Base-by-base conservation (phyloP, 2,329 filamentous ascomycete genomes). In the Emericellopsis cladophorae region DNA sequence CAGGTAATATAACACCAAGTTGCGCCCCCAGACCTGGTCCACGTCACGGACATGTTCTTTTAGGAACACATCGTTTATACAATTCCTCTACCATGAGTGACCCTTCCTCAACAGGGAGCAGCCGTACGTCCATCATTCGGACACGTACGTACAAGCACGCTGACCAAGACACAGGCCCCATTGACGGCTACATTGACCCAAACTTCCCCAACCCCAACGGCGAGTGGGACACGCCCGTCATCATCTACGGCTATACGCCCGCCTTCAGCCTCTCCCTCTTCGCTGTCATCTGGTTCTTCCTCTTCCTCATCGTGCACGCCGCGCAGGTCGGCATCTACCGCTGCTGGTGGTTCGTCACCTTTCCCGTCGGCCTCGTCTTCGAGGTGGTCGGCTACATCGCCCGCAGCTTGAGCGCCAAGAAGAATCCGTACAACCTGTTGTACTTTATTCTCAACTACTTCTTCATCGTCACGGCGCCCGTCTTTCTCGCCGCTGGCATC, bases 381-480 rank as follows among this genome's bases (percentile, higher is more conserved):
- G 66, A 69, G 47, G 43, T 58, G 16, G 50, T 65, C 9, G 65
- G 65, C 5, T 68, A 67, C 37, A 57, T 49, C 9, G 64, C 61
- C 9, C 57, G 65, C 31, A 47, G 66, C 11, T 54, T 65, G 32
- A 68, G 65, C 1, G 60, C 66, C 22, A 61, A 65, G 46, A 56
- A 64, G 36, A 61, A 74, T 45, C 72, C 72, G 0, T 76, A 75
- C 52, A 59, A 66, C 44, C 60, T 75, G 14, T 55, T 67, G 31
- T 76, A 66, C 58, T 77, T 76, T 47, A 69, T 77, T 32, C 55
- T 73, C 36, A 70, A 74, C 50, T 76, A 76, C 58, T 77, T 77
- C 60, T 74, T 74, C 60, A 74, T 77, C 52, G 72, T 77, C 45
- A 68, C 70, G 0, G 72, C 72, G 0, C 73, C 73, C 2, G 73